These are phyloP conservation scores for Starmera dryadoides DNA, from an alignment of 805 yeast species.

Conservation along the genomic window DNA sequence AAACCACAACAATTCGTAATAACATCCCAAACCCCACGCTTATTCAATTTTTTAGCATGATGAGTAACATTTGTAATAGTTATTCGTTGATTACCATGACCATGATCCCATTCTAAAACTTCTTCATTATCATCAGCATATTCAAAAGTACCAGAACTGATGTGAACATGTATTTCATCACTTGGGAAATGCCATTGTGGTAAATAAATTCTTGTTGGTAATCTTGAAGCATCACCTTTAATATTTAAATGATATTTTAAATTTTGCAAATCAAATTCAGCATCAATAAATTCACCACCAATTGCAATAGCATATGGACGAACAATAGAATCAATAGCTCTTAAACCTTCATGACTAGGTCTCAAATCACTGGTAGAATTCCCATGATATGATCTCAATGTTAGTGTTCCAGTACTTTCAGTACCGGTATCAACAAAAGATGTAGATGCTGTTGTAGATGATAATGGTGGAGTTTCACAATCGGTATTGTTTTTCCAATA, in stretches of 20 bases:
- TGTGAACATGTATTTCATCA: conserved; percentile 38
- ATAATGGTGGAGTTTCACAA: not conserved
- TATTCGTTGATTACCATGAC: conserved; percentile 30
- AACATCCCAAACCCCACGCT: not conserved
- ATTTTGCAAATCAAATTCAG: conserved; percentile 51
- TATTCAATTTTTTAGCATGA: no score
- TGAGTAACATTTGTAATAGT: conserved; percentile 11
- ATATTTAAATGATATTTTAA: conserved; percentile 44
- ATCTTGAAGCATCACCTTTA: conserved; percentile 16
- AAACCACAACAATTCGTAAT: no score
- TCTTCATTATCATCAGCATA: conserved; percentile 46
- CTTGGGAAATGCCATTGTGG: conserved; percentile 68
- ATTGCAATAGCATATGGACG: conserved; percentile 71
- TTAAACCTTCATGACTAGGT: conserved; percentile 43
- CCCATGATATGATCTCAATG: not conserved
- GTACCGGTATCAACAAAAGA: conserved; percentile 2
- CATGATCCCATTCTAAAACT: conserved; percentile 68
- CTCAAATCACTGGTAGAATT: not conserved
- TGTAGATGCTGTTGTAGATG: not conserved
- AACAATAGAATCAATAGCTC: conserved; percentile 69
- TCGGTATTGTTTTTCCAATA: no score
- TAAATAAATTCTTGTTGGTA: conserved; percentile 56
- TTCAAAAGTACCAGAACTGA: conserved; percentile 50
- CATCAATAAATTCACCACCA: conserved; percentile 46
- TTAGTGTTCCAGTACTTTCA: conserved; percentile 3